Evolutionary conservation across 495 filamentous ascomycete genomes (phyloP), one percentile per base, ranked within the genome.

Genomic region (Letharia columbiana): DNA sequence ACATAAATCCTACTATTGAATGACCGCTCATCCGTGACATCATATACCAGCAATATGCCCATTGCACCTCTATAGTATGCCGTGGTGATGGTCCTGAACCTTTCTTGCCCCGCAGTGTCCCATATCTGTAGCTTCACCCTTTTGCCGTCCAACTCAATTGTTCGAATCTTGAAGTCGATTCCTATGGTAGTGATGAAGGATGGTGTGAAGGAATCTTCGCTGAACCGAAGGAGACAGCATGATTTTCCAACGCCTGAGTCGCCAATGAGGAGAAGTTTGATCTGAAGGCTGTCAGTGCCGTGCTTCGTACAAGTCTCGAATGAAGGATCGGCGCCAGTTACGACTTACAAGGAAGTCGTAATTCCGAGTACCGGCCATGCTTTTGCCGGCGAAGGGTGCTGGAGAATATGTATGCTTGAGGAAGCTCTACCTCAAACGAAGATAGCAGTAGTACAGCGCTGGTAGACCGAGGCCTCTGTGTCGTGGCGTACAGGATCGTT

Each of bases 131-230:
- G 80, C 81, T 98, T 98, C 66, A 98, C 93, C 61, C 93, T 82
- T 86, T 98, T 98, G 68, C 93, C 92, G 74, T 98, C 94, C 67
- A 98, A 79, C 78, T 98, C 94, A 78, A 98, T 98, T 65, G 94
- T 98, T 59, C 94, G 86, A 71, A 98, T 98, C 83, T 98, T 98
- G 81, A 98, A 98, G 77, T 99, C 94, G 80, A 99, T 99, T 65
- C 94, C 94, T 77, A 99, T 98, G 61, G 94, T 98, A 39, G 94
- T 98, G 80, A 98, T 98, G 81, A 98, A 98, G 68, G 92, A 96
- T 44, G 94, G 94, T 41, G 81, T 98, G 80, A 98, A 98, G 15
- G 92, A 96, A 80, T 98, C 94, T 80, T 98, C 94, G 76, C 92
- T 96, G 81, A 98, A 98, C 72, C 94, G 91, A 69, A 98, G 82